These are phyloP conservation scores for Euphorbia lathyris DNA, from an alignment of 345 rosid species.

Conservation along the genomic window DNA sequence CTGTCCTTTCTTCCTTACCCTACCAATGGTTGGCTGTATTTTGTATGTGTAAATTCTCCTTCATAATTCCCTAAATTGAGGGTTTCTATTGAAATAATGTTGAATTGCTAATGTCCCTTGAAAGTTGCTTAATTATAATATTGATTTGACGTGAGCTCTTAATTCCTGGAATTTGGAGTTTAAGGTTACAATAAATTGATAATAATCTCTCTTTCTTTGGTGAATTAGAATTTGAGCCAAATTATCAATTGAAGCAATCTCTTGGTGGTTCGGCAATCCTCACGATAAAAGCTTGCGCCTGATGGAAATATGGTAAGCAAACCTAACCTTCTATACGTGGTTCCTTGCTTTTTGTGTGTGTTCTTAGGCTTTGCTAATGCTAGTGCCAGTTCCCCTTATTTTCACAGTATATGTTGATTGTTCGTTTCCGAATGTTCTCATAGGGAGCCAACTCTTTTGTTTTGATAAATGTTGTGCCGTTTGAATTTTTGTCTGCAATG, in stretches of 20 bases:
- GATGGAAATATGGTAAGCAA: not conserved
- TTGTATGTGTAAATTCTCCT: not conserved
- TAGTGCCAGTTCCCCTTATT: not conserved
- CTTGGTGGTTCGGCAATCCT: not conserved
- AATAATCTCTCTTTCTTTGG: not conserved
- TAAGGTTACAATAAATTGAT: not conserved
- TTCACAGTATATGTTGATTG: not conserved
- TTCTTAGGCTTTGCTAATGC: not conserved
- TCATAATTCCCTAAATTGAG: not conserved
- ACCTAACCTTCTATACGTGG: not conserved
- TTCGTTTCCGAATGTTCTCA: not conserved
- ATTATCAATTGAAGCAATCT: not conserved
- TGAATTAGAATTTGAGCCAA: conserved; percentile 6
- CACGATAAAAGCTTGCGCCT: not conserved
- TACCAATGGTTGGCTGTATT: too few relatives aligned
- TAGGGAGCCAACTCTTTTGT: too few relatives aligned
- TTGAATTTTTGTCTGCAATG: too few relatives aligned
- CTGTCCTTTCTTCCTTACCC: too few relatives aligned
- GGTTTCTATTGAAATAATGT: not conserved
- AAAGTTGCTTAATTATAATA: not conserved
- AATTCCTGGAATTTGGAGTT: conserved; percentile 1
- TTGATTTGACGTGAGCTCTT: not conserved
- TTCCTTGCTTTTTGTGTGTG: not conserved
- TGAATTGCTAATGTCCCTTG: not conserved
- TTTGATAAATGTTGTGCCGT: too few relatives aligned